A percentile compares a stretch with the other conserved stretches of the same genome.
These are phyloP conservation scores for Nyssa sinensis DNA, from an alignment of 148 eudicot genomes.

Conservation along the genomic window DNA sequence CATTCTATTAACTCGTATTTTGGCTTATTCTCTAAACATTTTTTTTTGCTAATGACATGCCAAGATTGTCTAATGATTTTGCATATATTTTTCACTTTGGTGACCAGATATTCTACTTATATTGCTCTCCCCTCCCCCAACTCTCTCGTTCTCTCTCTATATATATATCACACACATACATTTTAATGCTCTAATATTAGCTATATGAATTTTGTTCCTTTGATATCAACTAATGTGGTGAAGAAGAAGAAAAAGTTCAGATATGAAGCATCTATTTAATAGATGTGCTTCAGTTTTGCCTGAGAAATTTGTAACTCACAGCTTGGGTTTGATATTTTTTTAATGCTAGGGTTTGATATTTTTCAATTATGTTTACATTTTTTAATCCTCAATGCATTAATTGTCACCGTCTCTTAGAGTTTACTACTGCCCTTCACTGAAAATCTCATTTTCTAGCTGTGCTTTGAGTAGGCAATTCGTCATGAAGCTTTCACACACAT, in stretches of 20 bases:
- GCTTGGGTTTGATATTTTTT: too few species aligned
- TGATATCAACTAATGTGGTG: neutral
- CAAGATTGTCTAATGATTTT: neutral
- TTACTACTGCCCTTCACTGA: conserved; percentile 5
- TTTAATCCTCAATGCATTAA: neutral
- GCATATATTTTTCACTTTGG: neutral
- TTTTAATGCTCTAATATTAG: neutral
- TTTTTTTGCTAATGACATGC: neutral
- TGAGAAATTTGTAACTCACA: neutral
- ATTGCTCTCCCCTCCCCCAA: neutral
- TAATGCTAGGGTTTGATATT: neutral
- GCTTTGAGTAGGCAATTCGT: conserved; percentile 70
- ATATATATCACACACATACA: too few species aligned
- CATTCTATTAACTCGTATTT: neutral
- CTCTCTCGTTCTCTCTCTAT: too few species aligned
- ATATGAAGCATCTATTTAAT: neutral
- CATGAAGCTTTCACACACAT: conserved; percentile 97
- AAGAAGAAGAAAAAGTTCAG: neutral
- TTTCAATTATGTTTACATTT: neutral
- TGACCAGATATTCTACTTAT: neutral
- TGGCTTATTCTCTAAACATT: neutral
- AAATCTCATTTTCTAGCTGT: neutral
- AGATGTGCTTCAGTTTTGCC: conserved; percentile 9
- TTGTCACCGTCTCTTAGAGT: neutral
- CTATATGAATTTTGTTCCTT: neutral